Evolutionary conservation across 176 grass and related monocot genomes (phyloP).

Genomic region (Avena eriantha): DNA sequence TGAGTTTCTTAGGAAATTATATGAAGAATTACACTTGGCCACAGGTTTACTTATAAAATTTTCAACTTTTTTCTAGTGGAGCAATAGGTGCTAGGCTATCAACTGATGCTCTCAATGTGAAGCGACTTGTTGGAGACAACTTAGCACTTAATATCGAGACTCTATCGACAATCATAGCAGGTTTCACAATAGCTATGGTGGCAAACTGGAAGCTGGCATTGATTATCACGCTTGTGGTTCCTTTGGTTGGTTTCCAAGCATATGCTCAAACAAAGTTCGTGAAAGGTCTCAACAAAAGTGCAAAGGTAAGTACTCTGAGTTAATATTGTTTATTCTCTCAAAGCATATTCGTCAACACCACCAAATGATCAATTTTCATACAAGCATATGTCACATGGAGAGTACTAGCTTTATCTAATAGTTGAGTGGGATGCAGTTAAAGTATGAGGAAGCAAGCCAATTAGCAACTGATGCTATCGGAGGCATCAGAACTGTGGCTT

Average conservation of each 20-base stretch:
- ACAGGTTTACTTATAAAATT: constrained; percentile 3
- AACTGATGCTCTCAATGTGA: too few species aligned
- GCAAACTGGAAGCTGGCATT: not conserved
- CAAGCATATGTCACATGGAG: not conserved
- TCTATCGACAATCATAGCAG: too few species aligned
- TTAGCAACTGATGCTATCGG: constrained; percentile 74
- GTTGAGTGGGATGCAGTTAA: constrained; percentile 41
- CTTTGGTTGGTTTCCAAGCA: constrained; percentile 69
- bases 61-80: constrained; percentile 57
- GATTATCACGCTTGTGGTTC: constrained; percentile 66
- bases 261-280: constrained; percentile 39
- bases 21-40: too few species aligned
- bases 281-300: constrained; percentile 64
- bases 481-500: constrained; percentile 75
- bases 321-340: not conserved
- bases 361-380: not conserved
- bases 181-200: too few species aligned
- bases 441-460: constrained; percentile 84
- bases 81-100: constrained; percentile 52
- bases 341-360: not conserved
- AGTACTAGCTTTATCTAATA: constrained; percentile 15
- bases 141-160: too few species aligned
- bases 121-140: too few species aligned
- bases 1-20: too few species aligned
- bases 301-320: constrained; percentile 56